Conservation (phyloP, 1,284 basidiomycete genomes). For the Heimioporus retisporus region DNA sequence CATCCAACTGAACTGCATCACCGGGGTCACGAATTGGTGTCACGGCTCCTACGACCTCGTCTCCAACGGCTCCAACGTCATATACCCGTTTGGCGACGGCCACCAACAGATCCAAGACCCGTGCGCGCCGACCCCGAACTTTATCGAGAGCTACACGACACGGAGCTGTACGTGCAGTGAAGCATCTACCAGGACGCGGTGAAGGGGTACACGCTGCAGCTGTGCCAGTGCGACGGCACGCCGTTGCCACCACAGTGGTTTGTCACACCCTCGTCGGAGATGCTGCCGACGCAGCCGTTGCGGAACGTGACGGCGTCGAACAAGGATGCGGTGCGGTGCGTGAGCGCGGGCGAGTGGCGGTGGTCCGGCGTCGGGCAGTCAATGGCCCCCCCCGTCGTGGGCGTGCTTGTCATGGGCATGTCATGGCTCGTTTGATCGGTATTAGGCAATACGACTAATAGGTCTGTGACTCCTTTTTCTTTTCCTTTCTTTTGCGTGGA, state of each 20-base stretch:
- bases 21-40: constrained; percentile 86
- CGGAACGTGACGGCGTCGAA: constrained; percentile 37
- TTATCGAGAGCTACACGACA: constrained; percentile 84
- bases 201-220: constrained; percentile 50
- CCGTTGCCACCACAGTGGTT: constrained; percentile 48
- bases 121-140: constrained; percentile 87
- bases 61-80: constrained; percentile 80
- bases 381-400: too few species aligned
- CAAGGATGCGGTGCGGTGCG: constrained; percentile 15
- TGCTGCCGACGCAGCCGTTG: constrained; percentile 50
- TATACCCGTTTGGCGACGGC: constrained; percentile 83
- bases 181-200: constrained; percentile 50
- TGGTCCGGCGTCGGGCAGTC: not conserved
- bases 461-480: not conserved
- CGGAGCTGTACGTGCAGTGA: constrained; percentile 52
- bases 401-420: too few species aligned
- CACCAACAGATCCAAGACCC: constrained; percentile 94
- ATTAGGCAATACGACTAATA: not conserved
- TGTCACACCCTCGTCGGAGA: constrained; percentile 47
- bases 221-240: constrained; percentile 53
- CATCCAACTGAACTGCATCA: constrained; percentile 82
- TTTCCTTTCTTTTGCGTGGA: not conserved
- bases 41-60: constrained; percentile 82
- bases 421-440: not conserved
- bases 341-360: constrained; percentile 38